phyloP scores from a whole-genome alignment of 148 eudicot species.

The Rhododendron kiyosumense region DNA sequence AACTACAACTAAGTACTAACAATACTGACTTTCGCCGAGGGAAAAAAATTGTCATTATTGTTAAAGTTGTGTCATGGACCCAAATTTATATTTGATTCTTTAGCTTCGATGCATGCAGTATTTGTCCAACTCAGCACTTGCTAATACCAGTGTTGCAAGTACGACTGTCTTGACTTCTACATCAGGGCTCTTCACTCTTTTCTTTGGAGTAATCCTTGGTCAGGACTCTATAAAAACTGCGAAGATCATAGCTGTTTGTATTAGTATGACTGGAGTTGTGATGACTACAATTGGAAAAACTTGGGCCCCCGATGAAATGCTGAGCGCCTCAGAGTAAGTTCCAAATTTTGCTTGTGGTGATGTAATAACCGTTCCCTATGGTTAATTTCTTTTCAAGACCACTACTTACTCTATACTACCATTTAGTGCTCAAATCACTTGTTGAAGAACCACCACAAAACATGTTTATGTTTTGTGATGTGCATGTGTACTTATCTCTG shows the following conservation, averaged over 20 bases:
- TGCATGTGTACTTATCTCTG: not conserved
- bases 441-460: not conserved
- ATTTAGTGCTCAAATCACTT: not conserved
- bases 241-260: conserved; percentile 28
- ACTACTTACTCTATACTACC: not conserved
- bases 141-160: conserved; percentile 46
- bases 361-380: not conserved
- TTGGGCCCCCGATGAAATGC: conserved; percentile 33
- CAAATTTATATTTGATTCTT: not conserved
- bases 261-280: conserved; percentile 40
- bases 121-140: conserved; percentile 38
- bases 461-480: not conserved
- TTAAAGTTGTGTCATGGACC: not conserved
- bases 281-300: conserved; percentile 46
- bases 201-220: conserved; percentile 39
- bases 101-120: conserved; percentile 27
- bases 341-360: not conserved
- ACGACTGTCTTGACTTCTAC: conserved; percentile 39
- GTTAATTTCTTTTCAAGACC: not conserved
- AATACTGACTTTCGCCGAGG: too few relatives aligned
- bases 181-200: conserved; percentile 43
- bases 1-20: too few relatives aligned
- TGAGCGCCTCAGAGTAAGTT: conserved; percentile 27
- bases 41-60: too few relatives aligned
- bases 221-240: conserved; percentile 26